Base-by-base conservation (phyloP, 345 rosid genomes). In the Erysimum cheiranthoides region DNA sequence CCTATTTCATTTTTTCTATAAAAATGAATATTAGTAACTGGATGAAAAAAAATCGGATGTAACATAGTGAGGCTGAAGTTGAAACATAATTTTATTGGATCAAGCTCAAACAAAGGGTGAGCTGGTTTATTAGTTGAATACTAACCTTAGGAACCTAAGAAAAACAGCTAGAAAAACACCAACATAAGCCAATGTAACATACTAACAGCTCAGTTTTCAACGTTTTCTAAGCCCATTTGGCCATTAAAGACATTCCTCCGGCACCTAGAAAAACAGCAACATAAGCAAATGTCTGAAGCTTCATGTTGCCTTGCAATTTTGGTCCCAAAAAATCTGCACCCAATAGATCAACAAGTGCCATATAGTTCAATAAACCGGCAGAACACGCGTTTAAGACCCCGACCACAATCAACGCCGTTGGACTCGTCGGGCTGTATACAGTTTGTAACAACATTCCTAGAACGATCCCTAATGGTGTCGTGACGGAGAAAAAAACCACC, bases 401-500 rank as follows among this genome's bases (percentile, higher is more conserved):
- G 7, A 82, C 79, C 43, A 86, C 84, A 40, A 82, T 80, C 14
- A 84, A 74, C 0, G 87, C 81, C 2, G 74, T 80, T 2, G 87
- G 82, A 18, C 86, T 82, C 9, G 35, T 65, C 4, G 75, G 78
- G 35, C 79, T 39, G 51, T 84, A 82, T 8, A 40, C 73, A 6
- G 76, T 78, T 7, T 85, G 62, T 36, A 84, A 60, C 3, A 77
- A 76, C 61, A 86, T 78, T 6, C 86, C 89, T 2, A 84, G 18
- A 17, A 2, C 79, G 38, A 86, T 80, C 25, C 87, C 87, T 6
- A 67, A 14, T 9, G 87, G 89, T 4, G 87, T 84, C 9, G 87
- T 82, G n/a, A 69, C 49, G 4, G 86, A 84, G 78, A 84, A 84
- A 21, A 86, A 82, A 16, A 81, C 35, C 51, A 64, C 76, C 86